These are phyloP conservation scores for Cyclocybe cylindracea DNA, from an alignment of 768 basidiomycete genomes.

Conservation along the genomic window DNA sequence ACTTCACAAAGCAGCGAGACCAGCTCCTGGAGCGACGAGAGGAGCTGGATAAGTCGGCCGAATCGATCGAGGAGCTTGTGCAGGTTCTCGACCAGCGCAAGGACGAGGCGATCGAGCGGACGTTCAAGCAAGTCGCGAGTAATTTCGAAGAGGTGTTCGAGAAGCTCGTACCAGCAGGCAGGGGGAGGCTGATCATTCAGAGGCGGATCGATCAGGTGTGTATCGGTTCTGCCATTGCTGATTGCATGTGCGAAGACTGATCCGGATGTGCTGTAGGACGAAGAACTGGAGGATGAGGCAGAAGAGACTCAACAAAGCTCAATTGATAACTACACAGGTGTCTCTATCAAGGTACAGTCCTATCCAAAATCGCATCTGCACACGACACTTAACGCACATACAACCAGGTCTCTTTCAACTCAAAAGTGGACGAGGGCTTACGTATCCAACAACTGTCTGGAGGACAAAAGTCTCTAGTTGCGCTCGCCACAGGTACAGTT, in stretches of 20 bases:
- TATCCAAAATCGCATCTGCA: neutral
- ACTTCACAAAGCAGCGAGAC: slow-evolving; percentile 97
- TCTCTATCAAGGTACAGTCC: slow-evolving; percentile 80
- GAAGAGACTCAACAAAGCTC: slow-evolving; percentile 73
- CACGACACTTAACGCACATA: neutral
- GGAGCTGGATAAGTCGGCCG: slow-evolving; percentile 87
- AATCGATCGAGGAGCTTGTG: slow-evolving; percentile 91
- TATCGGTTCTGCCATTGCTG: neutral
- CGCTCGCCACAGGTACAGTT: slow-evolving; percentile 81
- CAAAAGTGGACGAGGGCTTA: slow-evolving; percentile 94
- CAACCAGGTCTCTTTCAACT: slow-evolving; percentile 93
- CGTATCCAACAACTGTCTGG: slow-evolving; percentile 97
- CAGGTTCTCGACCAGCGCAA: slow-evolving; percentile 94
- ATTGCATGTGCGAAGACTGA: neutral
- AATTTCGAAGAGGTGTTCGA: slow-evolving; percentile 99
- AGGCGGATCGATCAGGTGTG: slow-evolving; percentile 81
- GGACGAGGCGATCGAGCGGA: slow-evolving; percentile 97
- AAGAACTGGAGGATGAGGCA: slow-evolving; percentile 69
- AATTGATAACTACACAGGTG: slow-evolving; percentile 95
- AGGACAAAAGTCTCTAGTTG: slow-evolving; percentile 96
- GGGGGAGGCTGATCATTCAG: slow-evolving; percentile 91
- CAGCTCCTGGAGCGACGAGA: slow-evolving; percentile 83
- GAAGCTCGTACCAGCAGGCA: slow-evolving; percentile 91
- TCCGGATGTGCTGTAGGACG: slow-evolving; percentile 49
- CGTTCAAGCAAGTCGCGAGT: slow-evolving; percentile 96